phyloP scores from a whole-genome alignment of 768 basidiomycete species.

The Russula brevipes region DNA sequence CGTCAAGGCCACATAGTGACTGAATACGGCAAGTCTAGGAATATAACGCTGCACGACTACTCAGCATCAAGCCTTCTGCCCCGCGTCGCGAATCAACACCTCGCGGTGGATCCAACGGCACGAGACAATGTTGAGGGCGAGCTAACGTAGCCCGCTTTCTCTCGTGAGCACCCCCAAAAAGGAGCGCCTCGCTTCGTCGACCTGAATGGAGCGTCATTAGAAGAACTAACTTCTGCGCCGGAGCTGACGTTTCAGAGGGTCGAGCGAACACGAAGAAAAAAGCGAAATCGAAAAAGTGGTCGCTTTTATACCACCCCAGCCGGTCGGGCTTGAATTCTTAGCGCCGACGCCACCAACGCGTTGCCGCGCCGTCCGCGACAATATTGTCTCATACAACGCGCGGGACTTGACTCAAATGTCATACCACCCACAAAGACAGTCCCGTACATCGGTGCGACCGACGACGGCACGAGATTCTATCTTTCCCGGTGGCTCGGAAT shows the following conservation, averaged over 20 bases:
- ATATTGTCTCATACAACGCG: no score
- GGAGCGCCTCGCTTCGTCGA: constrained; percentile 72
- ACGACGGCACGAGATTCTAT: constrained; percentile 56
- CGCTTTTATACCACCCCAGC: constrained; percentile 23
- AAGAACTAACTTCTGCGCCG: constrained; percentile 46
- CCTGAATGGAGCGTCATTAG: constrained; percentile 65
- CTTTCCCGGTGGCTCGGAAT: constrained; percentile 60
- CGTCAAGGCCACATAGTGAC: constrained; percentile 80
- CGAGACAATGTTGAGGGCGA: constrained; percentile 36
- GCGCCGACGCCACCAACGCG: constrained; percentile 30
- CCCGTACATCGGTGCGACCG: constrained; percentile 46
- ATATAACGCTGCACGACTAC: constrained; percentile 63
- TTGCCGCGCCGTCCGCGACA: background rate
- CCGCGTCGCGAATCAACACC: constrained; percentile 50
- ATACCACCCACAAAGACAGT: constrained; percentile 33
- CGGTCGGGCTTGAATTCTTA: constrained; percentile 25
- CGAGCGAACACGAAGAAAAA: constrained; percentile 57
- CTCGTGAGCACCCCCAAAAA: constrained; percentile 47
- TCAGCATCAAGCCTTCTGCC: constrained; percentile 41
- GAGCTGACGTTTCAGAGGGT: constrained; percentile 61
- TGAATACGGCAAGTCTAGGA: constrained; percentile 72
- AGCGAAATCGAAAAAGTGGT: constrained; percentile 25
- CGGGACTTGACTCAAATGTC: background rate
- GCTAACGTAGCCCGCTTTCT: constrained; percentile 33
- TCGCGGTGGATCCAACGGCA: constrained; percentile 44